Conservation (phyloP, 306 rosid genomes). For the Ormosia emarginata region DNA sequence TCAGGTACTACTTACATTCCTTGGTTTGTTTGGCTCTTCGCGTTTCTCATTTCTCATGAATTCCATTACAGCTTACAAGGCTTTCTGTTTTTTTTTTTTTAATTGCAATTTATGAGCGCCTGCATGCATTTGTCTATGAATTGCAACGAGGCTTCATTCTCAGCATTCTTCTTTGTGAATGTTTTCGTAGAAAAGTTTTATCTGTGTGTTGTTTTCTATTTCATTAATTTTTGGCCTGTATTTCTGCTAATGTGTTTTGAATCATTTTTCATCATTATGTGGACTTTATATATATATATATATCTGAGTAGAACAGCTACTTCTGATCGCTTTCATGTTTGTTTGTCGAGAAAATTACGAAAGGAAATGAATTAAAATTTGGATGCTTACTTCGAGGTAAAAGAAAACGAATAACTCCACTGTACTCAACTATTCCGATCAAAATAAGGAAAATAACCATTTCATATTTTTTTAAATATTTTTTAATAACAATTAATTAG, state of each 20-base stretch:
- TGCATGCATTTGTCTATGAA: background rate
- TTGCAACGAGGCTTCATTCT: background rate
- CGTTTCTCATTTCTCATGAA: background rate
- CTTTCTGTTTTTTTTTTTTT: background rate
- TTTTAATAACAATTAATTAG: no score
- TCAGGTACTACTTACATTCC: background rate
- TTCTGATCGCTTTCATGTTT: no score
- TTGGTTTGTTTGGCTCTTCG: no score
- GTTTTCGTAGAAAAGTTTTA: background rate
- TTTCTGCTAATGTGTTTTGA: background rate
- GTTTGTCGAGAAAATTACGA: background rate
- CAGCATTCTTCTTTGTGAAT: background rate
- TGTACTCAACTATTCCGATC: background rate
- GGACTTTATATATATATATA: background rate
- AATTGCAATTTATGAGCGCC: background rate
- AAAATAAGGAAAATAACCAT: background rate
- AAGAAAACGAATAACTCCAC: background rate
- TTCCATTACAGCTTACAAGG: background rate
- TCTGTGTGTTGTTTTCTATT: background rate
- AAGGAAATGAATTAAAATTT: slow-evolving; percentile 1
- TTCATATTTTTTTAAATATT: no score
- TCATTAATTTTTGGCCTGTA: background rate
- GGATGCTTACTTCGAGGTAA: slow-evolving; percentile 1
- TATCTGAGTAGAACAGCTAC: no score
- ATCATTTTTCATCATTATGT: background rate